Evolutionary conservation across 139 green algal genomes (phyloP).

Genomic region (Coelastrella sp.): DNA sequence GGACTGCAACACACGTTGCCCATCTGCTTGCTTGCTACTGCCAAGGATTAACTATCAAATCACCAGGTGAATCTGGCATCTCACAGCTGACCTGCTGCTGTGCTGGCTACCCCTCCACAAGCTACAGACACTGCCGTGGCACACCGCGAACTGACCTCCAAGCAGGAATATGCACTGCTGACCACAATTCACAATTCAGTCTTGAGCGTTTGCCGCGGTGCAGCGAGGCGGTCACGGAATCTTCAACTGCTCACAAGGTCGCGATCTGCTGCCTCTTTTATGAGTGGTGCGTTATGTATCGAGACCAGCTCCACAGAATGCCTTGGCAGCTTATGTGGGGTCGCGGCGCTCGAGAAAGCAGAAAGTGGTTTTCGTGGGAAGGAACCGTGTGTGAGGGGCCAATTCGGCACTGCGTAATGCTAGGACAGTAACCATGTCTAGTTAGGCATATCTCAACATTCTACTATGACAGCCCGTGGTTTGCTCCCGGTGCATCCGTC

Average conservation of each 20-base stretch:
- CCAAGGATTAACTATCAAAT: not conserved
- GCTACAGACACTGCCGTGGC: not conserved
- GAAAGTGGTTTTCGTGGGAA: not conserved
- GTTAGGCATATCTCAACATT: not conserved
- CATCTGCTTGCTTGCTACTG: not conserved
- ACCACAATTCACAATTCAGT: too few species aligned
- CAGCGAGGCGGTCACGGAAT: too few species aligned
- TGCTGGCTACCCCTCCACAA: not conserved
- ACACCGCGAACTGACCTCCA: too few species aligned
- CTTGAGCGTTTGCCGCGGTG: too few species aligned
- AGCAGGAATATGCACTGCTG: too few species aligned
- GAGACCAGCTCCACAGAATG: too few species aligned
- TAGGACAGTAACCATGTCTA: not conserved
- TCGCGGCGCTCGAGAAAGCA: too few species aligned
- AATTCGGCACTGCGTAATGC: not conserved
- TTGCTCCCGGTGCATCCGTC: not conserved
- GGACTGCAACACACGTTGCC: constrained; percentile 33
- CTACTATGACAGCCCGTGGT: not conserved
- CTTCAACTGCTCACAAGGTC: too few species aligned
- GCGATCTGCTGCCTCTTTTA: too few species aligned
- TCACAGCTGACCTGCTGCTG: not conserved
- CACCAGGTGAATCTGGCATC: not conserved
- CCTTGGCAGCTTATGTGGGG: too few species aligned
- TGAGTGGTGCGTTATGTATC: too few species aligned
- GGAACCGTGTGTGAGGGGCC: not conserved